Base-by-base conservation (phyloP, 495 filamentous ascomycete species). In the Trichoderma asperelloides region DNA sequence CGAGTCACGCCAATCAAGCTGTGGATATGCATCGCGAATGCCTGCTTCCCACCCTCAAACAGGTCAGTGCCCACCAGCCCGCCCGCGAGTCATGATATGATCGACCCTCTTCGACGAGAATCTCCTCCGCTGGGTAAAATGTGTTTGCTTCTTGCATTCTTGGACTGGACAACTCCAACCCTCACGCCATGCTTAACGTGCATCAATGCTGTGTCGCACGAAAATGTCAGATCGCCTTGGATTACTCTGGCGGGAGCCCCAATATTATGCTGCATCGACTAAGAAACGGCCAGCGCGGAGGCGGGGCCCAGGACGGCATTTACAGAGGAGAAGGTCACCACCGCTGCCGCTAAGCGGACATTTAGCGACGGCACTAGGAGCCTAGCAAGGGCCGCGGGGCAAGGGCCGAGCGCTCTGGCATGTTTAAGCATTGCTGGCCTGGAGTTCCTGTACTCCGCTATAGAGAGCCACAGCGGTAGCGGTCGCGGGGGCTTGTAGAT, bases 201-300 rank as follows among this genome's bases (percentile, higher is more conserved):
- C 43, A 11, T n/a, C 43, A 7, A 47, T 2, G 43, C 43, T 47
- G n/a, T 13, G 15, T 47, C 3, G 16, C 43, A 47, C 43, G 16
- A 2, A 25, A 60, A 15, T 28, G 43, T 27, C 55, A 28, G 25
- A 60, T 60, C 1, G 25, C 55, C 55, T 7, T 30, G 55, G 49
- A 60, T 60, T 28, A 60, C 55, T 60, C 7, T 60, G 55, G 30
- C 0, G 55, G 43, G n/a, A 3, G 55, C 55, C 55, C 25, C 25
- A 25, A 30, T 60, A 60, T 60, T 60, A 60, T 25, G 27, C 12
- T 2, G 55, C 55, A 60, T 60, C 55, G 55, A 60, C 55, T 60
- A 60, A 60, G 23, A 30, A 30, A 11, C 23, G 3, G 23, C 27
- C 55, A 60, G 25, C 55, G 55, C 13, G 55, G 55, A 60, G 55